Evolutionary conservation across 176 grass and related monocot genomes (phyloP).

Genomic region (Poa annua): DNA sequence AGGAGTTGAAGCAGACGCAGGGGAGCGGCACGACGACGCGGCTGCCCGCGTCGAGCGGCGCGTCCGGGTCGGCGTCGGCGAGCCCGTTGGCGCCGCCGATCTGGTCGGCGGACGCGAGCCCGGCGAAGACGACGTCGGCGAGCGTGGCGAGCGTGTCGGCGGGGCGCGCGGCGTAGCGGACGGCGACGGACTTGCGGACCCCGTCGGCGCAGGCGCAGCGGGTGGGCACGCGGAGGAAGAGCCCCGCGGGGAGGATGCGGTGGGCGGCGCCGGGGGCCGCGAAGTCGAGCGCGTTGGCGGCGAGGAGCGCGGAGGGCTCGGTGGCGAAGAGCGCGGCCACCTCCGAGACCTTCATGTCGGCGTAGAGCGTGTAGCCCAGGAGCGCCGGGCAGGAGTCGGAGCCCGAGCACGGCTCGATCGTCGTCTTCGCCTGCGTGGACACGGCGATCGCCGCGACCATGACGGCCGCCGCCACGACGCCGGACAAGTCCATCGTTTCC

Average conservation of each 20-base stretch:
- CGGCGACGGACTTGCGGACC: conserved; percentile 81
- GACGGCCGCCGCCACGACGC: neutral
- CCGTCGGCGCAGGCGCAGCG: conserved; percentile 78
- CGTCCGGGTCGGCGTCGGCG: conserved; percentile 52
- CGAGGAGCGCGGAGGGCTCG: conserved; percentile 61
- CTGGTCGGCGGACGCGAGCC: conserved; percentile 76
- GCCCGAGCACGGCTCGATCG: conserved; percentile 86
- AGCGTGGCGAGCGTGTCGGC: conserved; percentile 76
- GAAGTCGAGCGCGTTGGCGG: conserved; percentile 77
- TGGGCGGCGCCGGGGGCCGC: conserved; percentile 55
- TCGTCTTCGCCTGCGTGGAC: conserved; percentile 59
- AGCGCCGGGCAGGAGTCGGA: conserved; percentile 75
- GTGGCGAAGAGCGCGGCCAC: conserved; percentile 72
- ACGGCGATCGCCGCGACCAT: neutral
- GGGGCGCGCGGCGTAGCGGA: conserved; percentile 69
- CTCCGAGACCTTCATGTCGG: conserved; percentile 94
- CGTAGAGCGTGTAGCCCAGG: conserved; percentile 91
- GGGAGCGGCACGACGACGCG: conserved; percentile 73
- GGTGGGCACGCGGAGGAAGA: conserved; percentile 75
- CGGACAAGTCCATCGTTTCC: conserved; percentile 29
- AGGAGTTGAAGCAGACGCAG: conserved; percentile 91
- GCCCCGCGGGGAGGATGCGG: conserved; percentile 75
- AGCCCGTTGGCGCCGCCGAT: conserved; percentile 73
- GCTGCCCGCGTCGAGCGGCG: conserved; percentile 71
- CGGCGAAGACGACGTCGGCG: conserved; percentile 66